Conservation (phyloP, 768 basidiomycete genomes). For the Lactarius akahatsu region DNA sequence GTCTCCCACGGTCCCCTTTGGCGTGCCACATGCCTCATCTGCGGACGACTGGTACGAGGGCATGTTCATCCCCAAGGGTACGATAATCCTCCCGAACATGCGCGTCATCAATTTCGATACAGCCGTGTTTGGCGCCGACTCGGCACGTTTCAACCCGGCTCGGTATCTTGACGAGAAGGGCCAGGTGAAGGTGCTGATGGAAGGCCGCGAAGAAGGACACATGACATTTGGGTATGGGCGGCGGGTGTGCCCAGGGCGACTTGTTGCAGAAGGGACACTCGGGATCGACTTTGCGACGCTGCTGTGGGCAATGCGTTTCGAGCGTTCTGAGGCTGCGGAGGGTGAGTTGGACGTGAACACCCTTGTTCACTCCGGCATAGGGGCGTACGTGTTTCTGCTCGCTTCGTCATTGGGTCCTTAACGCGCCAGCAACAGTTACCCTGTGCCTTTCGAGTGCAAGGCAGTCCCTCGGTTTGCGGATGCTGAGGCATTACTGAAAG, state of each 20-base stretch:
- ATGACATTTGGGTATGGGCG: slow-evolving; percentile 1
- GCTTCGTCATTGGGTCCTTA: not conserved
- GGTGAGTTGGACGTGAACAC: not conserved
- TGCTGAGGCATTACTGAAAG: not conserved
- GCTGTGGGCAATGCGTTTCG: not conserved
- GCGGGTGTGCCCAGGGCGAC: not conserved
- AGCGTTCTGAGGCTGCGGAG: not conserved
- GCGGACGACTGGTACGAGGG: not conserved
- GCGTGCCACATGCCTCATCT: not conserved
- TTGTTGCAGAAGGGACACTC: not conserved
- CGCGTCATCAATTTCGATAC: not conserved
- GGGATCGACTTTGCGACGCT: slow-evolving; percentile 2
- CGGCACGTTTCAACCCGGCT: not conserved
- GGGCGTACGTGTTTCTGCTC: not conserved
- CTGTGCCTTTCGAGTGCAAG: slow-evolving; percentile 4
- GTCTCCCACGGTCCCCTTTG: slow-evolving; percentile 7
- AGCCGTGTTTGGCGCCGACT: not conserved
- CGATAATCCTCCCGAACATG: no score
- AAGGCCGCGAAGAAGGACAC: not conserved
- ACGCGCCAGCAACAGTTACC: not conserved
- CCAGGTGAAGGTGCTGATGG: not conserved
- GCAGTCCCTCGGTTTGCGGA: slow-evolving; percentile 8
- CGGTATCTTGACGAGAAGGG: slow-evolving; percentile 1
- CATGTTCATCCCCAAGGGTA: not conserved
- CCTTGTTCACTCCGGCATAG: not conserved